Conservation (phyloP, 2,329 filamentous ascomycete species). For the Macrophomina tecta region DNA sequence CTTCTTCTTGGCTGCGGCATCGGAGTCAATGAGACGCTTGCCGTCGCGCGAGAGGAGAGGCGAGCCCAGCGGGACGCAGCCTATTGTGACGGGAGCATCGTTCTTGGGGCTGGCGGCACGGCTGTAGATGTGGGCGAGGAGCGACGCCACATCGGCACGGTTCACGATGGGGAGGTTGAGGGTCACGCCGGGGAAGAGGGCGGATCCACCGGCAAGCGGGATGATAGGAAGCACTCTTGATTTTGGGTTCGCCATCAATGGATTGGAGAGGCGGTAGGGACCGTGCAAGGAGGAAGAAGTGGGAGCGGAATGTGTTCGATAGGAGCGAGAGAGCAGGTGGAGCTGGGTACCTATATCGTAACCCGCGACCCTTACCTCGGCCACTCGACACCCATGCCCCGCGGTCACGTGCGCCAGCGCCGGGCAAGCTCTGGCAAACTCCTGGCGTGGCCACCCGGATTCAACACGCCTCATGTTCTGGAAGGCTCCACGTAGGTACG, state of each 20-base stretch:
- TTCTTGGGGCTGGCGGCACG: slow-evolving; percentile 69
- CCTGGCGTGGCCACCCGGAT: background rate
- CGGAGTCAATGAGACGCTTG: slow-evolving; percentile 70
- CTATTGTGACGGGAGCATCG: slow-evolving; percentile 75
- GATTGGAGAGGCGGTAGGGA: background rate
- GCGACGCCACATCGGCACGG: slow-evolving; percentile 85
- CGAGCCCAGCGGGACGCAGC: slow-evolving; percentile 84
- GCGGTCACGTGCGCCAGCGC: background rate
- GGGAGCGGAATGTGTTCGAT: background rate
- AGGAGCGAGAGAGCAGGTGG: slow-evolving; percentile 5
- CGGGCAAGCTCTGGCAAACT: too few relatives aligned
- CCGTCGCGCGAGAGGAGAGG: slow-evolving; percentile 76
- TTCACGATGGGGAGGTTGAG: slow-evolving; percentile 83
- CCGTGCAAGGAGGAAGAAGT: background rate
- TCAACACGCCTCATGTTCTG: background rate
- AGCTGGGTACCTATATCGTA: slow-evolving; percentile 16
- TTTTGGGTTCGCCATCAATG: slow-evolving; percentile 36
- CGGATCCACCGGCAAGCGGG: slow-evolving; percentile 77
- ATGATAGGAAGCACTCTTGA: slow-evolving; percentile 71
- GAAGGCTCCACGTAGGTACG: background rate
- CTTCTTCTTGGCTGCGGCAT: slow-evolving; percentile 59
- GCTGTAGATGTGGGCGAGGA: slow-evolving; percentile 85
- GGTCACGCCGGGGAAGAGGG: slow-evolving; percentile 85
- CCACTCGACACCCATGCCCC: background rate
- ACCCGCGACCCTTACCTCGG: background rate